Evolutionary conservation across 1,139 yeast genomes (phyloP), one percentile per base, ranked within the genome.

Genomic region (Arxiozyma slooffiae): DNA sequence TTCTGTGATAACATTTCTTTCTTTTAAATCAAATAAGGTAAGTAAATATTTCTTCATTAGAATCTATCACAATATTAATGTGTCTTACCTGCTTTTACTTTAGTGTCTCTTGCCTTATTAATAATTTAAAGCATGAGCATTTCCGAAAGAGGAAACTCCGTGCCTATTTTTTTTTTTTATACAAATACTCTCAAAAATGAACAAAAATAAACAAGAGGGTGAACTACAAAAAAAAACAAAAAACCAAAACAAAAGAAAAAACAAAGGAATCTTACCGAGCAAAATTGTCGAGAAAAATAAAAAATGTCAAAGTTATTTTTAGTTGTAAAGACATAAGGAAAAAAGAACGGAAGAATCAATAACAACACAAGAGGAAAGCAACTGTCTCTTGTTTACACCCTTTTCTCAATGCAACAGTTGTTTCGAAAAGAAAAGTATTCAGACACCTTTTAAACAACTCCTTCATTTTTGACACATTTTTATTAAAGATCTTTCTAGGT

Each of bases 191-290:
- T n/a, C n/a, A n/a, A n/a, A n/a, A n/a, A n/a, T n/a, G n/a, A n/a
- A n/a, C n/a, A n/a, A n/a, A n/a, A n/a, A n/a, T n/a, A n/a, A n/a
- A n/a, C n/a, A n/a, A n/a, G n/a, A n/a, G n/a, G n/a, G n/a, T n/a
- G n/a, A n/a, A n/a, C n/a, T n/a, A 30, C 36, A n/a, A n/a, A n/a
- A 30, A 30, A 30, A 14, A 30, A 30, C 11, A 11, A 11, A 30
- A 30, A 30, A 11, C 11, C 11, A 30, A 5, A 9, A 30, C 11
- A 4, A 30, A 30, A 30, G 3, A 9, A 30, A 30, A 3, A 30
- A 30, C n/a, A 30, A 30, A 24, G 18, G 47, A 46, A 26, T 50
- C 52, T 21, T 21, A 38, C 11, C 17, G 26, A 20, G 30, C 42
- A 20, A 37, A 41, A 26, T n/a, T 49, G 7, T 37, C 41, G 23